Percentiles rank a stretch among this genome's conserved stretches.
These are phyloP conservation scores for Cyclotella kingstonii DNA, from an alignment of 108 stramenopile species.

Conservation along the genomic window DNA sequence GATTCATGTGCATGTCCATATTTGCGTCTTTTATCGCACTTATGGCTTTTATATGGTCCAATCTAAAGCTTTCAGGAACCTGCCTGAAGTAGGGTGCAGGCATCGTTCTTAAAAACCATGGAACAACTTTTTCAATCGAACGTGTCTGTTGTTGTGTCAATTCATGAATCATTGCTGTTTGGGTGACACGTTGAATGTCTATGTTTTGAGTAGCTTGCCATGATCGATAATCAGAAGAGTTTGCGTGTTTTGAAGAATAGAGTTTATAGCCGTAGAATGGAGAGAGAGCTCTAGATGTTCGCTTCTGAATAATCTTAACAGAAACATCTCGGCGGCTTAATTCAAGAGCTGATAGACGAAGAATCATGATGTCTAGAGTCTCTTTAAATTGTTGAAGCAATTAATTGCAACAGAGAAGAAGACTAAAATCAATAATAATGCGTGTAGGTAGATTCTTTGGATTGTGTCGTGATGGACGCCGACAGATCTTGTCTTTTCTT, in stretches of 20 bases:
- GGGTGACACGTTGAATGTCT: constrained; percentile 81
- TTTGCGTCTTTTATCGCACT: constrained; percentile 80
- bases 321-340: neutral
- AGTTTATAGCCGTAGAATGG: neutral
- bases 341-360: neutral
- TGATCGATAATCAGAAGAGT: constrained; percentile 18
- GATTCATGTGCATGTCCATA: constrained; percentile 77
- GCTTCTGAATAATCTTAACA: neutral
- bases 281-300: constrained; percentile 1
- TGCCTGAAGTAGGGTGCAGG: constrained; percentile 90
- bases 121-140: constrained; percentile 83
- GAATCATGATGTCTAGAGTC: constrained; percentile 10
- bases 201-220: constrained; percentile 80
- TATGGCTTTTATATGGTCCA: constrained; percentile 97
- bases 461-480: no score
- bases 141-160: constrained; percentile 63
- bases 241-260: neutral
- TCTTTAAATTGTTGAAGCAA: no score
- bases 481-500: no score
- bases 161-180: constrained; percentile 79
- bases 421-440: no score
- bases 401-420: no score
- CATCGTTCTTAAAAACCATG: constrained; percentile 96
- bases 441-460: no score
- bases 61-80: constrained; percentile 85